Conservation (phyloP, 495 filamentous ascomycete genomes). For the Cairneyella variabilis region DNA sequence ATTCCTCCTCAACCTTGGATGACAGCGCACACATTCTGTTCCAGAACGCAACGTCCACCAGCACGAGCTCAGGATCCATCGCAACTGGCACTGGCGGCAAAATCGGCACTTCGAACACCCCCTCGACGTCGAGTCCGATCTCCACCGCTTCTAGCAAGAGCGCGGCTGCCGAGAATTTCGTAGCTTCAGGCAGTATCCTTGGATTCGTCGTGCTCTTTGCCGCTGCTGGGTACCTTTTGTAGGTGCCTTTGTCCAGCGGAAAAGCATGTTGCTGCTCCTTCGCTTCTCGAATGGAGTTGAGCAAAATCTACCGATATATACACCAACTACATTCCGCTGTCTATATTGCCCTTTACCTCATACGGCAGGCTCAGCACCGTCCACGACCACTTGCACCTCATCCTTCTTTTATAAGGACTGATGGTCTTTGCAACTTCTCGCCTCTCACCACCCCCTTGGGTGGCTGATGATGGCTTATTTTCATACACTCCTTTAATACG, state of each 20-base stretch:
- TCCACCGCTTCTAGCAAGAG: constrained; percentile 11
- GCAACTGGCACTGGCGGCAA: constrained; percentile 5
- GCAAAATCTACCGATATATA: background rate
- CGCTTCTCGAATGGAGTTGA: background rate
- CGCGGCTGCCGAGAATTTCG: constrained; percentile 4
- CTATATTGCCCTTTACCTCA: too few species aligned
- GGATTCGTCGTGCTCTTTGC: constrained; percentile 13
- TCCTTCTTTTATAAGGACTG: too few species aligned
- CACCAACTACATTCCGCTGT: background rate
- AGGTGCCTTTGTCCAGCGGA: background rate
- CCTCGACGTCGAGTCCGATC: background rate
- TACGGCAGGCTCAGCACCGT: too few species aligned
- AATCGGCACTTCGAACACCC: background rate
- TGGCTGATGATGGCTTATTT: background rate
- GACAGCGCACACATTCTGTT: constrained; percentile 20
- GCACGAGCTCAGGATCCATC: background rate
- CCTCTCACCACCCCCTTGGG: background rate
- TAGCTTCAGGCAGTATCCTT: constrained; percentile 12
- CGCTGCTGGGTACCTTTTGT: constrained; percentile 15
- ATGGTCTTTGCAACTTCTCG: too few species aligned
- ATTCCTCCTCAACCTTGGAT: constrained; percentile 2
- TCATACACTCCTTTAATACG: constrained; percentile 23
- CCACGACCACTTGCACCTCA: too few species aligned
- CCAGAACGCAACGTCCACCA: constrained; percentile 12
- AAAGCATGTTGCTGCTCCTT: background rate